Evolutionary conservation across 1,284 basidiomycete genomes (phyloP).

Genomic region (Apiotrichum veenhuisii): DNA sequence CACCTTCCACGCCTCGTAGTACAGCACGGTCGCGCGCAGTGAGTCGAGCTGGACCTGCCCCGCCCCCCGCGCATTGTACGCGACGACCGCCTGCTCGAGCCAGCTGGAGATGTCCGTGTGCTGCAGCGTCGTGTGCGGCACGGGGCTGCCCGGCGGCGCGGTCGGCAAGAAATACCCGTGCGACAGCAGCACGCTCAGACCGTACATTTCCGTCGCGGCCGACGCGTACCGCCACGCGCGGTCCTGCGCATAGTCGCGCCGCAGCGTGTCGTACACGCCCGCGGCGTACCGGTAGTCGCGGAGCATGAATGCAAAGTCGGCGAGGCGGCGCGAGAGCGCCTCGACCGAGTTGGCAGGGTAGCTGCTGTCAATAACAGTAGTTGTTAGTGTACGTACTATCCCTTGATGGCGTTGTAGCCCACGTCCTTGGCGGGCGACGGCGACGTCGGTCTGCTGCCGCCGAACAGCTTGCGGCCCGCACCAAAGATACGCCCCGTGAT

Average conservation of each 20-base stretch:
- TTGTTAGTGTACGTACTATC: slow-evolving; percentile 33
- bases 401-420: slow-evolving; percentile 44
- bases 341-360: slow-evolving; percentile 52
- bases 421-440: slow-evolving; percentile 33
- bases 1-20: slow-evolving; percentile 49
- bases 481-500: slow-evolving; percentile 89
- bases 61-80: slow-evolving; percentile 31
- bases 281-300: slow-evolving; percentile 84
- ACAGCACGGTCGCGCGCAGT: slow-evolving; percentile 47
- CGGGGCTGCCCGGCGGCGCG: slow-evolving; percentile 25
- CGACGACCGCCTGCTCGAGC: slow-evolving; percentile 47
- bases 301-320: slow-evolving; percentile 90
- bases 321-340: slow-evolving; percentile 62
- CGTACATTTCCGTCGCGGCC: slow-evolving; percentile 51
- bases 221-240: slow-evolving; percentile 48
- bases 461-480: slow-evolving; percentile 55
- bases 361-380: slow-evolving; percentile 23
- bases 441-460: slow-evolving; percentile 41
- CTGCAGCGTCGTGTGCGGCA: slow-evolving; percentile 41
- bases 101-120: slow-evolving; percentile 46
- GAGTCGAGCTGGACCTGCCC: slow-evolving; percentile 48
- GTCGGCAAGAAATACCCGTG: slow-evolving; percentile 42
- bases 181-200: slow-evolving; percentile 41
- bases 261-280: slow-evolving; percentile 76
- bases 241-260: slow-evolving; percentile 61